phyloP scores from a whole-genome alignment of 352 stramenopile genomes.

The Aphanomyces astaci region DNA sequence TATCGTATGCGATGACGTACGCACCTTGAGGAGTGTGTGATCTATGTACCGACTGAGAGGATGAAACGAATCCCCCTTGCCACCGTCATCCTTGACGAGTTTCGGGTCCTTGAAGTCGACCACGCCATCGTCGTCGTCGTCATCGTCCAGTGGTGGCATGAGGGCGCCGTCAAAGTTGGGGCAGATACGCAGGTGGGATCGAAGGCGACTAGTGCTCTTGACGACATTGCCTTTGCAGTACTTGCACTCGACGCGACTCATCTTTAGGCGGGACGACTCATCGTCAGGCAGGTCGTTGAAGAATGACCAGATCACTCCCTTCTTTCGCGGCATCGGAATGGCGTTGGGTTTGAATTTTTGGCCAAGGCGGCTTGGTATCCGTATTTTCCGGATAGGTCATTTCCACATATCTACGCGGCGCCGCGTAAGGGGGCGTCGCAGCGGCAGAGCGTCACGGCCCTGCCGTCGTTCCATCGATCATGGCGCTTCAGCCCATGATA shows the following conservation, averaged over 20 bases:
- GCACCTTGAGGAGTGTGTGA: slow-evolving; percentile 64
- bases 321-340: slow-evolving; percentile 17
- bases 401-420: no score
- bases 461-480: no score
- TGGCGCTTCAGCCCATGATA: no score
- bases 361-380: background rate
- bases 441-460: no score
- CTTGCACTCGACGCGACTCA: slow-evolving; percentile 23
- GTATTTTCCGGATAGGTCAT: background rate
- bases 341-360: background rate
- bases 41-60: slow-evolving; percentile 8
- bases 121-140: slow-evolving; percentile 13
- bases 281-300: slow-evolving; percentile 18
- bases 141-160: slow-evolving; percentile 12
- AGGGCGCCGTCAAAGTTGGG: slow-evolving; percentile 17
- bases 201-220: slow-evolving; percentile 16
- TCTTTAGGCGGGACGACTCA: slow-evolving; percentile 12
- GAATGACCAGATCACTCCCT: slow-evolving; percentile 11
- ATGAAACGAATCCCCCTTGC: background rate
- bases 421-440: no score
- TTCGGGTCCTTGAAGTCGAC: background rate
- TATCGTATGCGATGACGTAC: background rate
- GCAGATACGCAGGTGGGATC: slow-evolving; percentile 18
- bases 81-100: background rate
- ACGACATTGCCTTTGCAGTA: slow-evolving; percentile 18